Conservation (phyloP, 108 stramenopile species). For the Fragilaria crotonensis region DNA sequence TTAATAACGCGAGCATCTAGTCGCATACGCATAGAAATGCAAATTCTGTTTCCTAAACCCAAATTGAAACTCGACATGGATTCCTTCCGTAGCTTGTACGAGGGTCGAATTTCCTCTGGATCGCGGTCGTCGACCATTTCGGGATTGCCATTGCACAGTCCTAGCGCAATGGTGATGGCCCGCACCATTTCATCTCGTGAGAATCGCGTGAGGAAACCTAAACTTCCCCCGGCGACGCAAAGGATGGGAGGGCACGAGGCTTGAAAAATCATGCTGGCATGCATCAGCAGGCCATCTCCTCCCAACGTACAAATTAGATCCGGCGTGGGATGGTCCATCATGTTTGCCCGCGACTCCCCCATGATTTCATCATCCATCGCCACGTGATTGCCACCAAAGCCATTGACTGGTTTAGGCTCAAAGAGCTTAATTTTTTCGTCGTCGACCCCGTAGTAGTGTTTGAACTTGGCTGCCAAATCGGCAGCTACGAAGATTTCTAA, state of each 20-base stretch:
- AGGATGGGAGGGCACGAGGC: constrained; percentile 83
- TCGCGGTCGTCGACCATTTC: not conserved
- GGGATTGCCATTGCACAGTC: constrained; percentile 10
- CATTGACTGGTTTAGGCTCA: constrained; percentile 47
- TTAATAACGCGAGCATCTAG: constrained; percentile 77
- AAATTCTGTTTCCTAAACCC: constrained; percentile 60
- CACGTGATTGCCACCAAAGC: constrained; percentile 41
- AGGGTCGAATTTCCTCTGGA: not conserved
- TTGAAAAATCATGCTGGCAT: constrained; percentile 61
- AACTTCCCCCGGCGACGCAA: constrained; percentile 81
- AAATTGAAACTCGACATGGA: constrained; percentile 34
- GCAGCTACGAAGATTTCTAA: constrained; percentile 47
- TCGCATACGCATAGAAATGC: constrained; percentile 88
- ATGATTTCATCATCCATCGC: constrained; percentile 4
- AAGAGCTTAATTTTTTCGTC: constrained; percentile 52
- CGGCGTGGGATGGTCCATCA: constrained; percentile 29
- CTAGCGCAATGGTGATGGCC: constrained; percentile 62
- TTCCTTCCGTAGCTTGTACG: too few species aligned
- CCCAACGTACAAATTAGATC: constrained; percentile 77
- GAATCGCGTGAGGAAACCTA: constrained; percentile 95
- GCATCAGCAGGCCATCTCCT: constrained; percentile 79
- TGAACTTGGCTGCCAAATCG: constrained; percentile 47
- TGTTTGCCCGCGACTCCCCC: not conserved
- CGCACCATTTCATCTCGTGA: constrained; percentile 65
- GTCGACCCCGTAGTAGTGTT: constrained; percentile 40